Conservation (phyloP, 2,329 filamentous ascomycete genomes). For the Pseudodiploospora longispora region DNA sequence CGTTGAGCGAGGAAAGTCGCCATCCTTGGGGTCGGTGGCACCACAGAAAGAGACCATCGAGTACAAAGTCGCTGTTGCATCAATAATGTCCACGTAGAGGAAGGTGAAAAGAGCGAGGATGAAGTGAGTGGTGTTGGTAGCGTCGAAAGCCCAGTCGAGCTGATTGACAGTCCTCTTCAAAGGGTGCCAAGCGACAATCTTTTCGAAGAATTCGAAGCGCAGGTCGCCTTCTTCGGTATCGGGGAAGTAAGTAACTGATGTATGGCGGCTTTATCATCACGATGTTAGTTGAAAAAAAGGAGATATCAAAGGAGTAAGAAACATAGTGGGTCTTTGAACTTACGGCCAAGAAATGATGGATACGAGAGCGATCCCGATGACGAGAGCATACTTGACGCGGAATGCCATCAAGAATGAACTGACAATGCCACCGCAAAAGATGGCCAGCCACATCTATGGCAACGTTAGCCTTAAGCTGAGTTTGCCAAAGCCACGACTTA, state of each 20-base stretch:
- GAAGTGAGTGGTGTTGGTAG: conserved; percentile 51
- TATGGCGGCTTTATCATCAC: conserved; percentile 44
- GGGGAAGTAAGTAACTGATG: conserved; percentile 66
- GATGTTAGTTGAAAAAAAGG: background rate
- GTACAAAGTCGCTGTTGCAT: conserved; percentile 69
- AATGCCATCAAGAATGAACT: conserved; percentile 77
- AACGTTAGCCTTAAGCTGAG: conserved; percentile 3
- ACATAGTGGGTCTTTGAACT: conserved; percentile 20
- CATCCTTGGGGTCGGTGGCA: conserved; percentile 53
- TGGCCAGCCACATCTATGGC: conserved; percentile 69
- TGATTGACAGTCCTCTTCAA: conserved; percentile 55
- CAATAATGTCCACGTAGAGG: conserved; percentile 72
- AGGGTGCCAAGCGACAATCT: conserved; percentile 64
- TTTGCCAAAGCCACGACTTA: conserved; percentile 19
- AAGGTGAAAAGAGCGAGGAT: conserved; percentile 67
- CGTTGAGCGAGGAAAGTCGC: conserved; percentile 81
- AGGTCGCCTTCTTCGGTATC: conserved; percentile 54
- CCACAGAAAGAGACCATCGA: conserved; percentile 74
- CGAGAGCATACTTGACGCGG: conserved; percentile 65
- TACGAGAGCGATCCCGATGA: conserved; percentile 64
- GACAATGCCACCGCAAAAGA: conserved; percentile 70
- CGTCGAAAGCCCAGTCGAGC: conserved; percentile 56
- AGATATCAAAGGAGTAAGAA: background rate
- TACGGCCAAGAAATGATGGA: conserved; percentile 69
- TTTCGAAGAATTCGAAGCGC: conserved; percentile 64